Base-by-base conservation (phyloP, 257 asterid species). In the Leonotis leonurus region DNA sequence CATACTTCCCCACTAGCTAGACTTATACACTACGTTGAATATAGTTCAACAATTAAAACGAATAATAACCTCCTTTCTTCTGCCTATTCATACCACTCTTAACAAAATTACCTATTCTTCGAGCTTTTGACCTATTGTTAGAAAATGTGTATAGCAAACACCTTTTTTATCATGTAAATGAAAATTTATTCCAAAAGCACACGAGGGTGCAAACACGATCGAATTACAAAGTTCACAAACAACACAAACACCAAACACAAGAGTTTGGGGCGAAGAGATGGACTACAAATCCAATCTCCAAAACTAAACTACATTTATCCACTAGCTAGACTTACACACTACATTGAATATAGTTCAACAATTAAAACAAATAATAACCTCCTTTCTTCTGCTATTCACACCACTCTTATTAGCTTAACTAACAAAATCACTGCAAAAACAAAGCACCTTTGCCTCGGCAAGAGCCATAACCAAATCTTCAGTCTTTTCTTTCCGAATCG, bases 391-490 rank as follows among this genome's bases (percentile, higher is more conserved):
- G 12, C 36, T 33, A 41, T 5, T 20, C 11, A n/a, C 24, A 27
- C 48, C 39, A 24, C 30, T 14, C 3, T 20, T 2, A 51, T n/a
- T n/a, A n/a, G n/a, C n/a, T n/a, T 9, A 17, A 61, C 33, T 6
- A 8, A 53, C 24, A 51, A 35, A 1, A 36, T 21, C 51, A 46
- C 22, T 35, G 7, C n/a, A 24, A 52, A 14, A 17, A 48, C 12
- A 56, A 26, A 65, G 32, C 52, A 90, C 96, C 95, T 91, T 91
- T 14, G 96, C 98, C 78, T 84, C 85, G 11, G 96, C 98, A 79
- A 91, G 81, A 74, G 85, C 83, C 91, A 88, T 73, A 39, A 91
- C 98, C 78, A 91, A 84, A 57, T 91, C 98, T 62, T 91, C 96
- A 2, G 98, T 89, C 75, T 85, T 85, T 44, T 88, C 98, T 64